A percentile compares a stretch with the other conserved stretches of the same genome.
Conservation (phyloP, 306 rosid genomes). For the Alnus glutinosa region DNA sequence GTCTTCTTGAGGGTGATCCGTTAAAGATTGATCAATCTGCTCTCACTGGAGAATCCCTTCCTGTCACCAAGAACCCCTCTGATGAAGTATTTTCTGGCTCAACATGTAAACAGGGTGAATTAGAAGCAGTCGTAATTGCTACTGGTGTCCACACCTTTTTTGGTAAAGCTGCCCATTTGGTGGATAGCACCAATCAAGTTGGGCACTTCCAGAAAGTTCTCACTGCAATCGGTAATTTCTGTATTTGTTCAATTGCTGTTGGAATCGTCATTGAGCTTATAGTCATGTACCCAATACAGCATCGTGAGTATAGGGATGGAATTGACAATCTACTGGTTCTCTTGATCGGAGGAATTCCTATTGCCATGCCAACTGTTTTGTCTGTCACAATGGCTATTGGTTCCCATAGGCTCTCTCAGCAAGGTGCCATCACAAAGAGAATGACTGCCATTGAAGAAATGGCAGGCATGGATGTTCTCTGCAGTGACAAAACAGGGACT, state of each 20-base stretch:
- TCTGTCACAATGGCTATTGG: conserved; percentile 99
- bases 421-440: conserved; percentile 96
- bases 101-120: conserved; percentile 96
- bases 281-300: conserved; percentile 96
- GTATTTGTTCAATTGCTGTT: conserved; percentile 89
- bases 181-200: conserved; percentile 97
- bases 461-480: conserved; percentile 99
- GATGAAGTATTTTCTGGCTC: conserved; percentile 99
- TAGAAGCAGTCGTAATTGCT: conserved; percentile 96
- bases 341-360: conserved; percentile 97
- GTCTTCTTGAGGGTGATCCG: conserved; percentile 99
- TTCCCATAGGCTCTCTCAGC: conserved; percentile 96
- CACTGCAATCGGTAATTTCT: conserved; percentile 96
- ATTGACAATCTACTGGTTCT: conserved; percentile 95
- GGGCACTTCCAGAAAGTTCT: conserved; percentile 99
- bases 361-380: conserved; percentile 99
- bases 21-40: conserved; percentile 98
- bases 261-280: conserved; percentile 76
- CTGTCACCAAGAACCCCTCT: conserved; percentile 83
- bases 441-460: conserved; percentile 99
- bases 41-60: conserved; percentile 95
- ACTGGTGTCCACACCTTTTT: conserved; percentile 99
- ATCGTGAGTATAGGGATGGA: conserved; percentile 84
- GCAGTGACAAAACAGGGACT: conserved; percentile 99
- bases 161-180: conserved; percentile 97